Base-by-base conservation (phyloP, 2,329 filamentous ascomycete species). In the Monosporascus sp. region DNA sequence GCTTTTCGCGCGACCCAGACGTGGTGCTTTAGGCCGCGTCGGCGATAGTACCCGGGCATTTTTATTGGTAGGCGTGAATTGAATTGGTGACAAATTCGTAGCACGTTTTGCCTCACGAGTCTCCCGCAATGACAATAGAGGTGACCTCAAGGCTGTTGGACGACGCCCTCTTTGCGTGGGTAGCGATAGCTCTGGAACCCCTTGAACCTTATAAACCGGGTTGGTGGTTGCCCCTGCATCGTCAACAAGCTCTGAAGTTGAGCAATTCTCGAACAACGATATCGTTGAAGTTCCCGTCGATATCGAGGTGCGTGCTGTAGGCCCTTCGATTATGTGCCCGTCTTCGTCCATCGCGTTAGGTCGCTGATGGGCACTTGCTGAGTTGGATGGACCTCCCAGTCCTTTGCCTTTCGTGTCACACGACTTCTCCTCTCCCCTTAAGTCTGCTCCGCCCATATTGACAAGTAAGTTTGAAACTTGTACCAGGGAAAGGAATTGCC, bases 131-230 rank as follows among this genome's bases (percentile, higher is more conserved):
- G 61, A 62, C 22, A 57, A 52, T 24, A 64, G 47, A 2, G 60
- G 60, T 51, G 60, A 59, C 31, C 51, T 63, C 44, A 64, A 45
- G 20, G 59, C 58, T 55, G 62, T 55, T 18, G 42, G 42, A 17
- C 17, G 42, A 25, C 9, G 11, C 4, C 20, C 17, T 24, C 20
- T 14, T 24, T 45, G 42, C 18, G 18, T 22, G 17, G 42, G 7
- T 20, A 25, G 18, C 4, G 42, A 45, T 14, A 11, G 11, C 27
- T 45, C 42, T 14, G 18, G 42, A 24, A 14, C 42, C 22, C 5
- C 15, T 17, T 24, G 42, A 17, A 24, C 42, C 18, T 24, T 45
- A 22, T 18, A 17, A 24, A 45, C 42, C 17, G 22, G 6, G 15
- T 45, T 22, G 42, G 9, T 25, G 20, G 42, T 22, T 14, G 18